Evolutionary conservation across 208 protist genomes (phyloP).

Genomic region (Wallacemonas sp.): DNA sequence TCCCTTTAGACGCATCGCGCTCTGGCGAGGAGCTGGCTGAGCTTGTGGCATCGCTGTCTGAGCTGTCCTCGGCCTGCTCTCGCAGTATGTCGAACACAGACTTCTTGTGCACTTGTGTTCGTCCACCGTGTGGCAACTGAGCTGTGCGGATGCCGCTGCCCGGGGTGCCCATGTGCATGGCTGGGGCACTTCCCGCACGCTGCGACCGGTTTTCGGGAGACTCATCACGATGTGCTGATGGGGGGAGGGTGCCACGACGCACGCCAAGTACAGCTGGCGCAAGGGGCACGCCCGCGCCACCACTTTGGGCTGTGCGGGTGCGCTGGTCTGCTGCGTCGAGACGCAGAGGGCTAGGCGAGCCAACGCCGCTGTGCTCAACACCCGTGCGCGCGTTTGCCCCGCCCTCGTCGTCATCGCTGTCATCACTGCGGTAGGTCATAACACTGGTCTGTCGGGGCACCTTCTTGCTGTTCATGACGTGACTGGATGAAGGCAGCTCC

Average conservation of each 20-base stretch:
- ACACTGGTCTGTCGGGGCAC: constrained; percentile 16
- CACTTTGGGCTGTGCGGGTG: too few relatives aligned
- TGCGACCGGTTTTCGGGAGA: too few relatives aligned
- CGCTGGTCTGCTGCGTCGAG: too few relatives aligned
- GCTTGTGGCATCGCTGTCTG: background rate
- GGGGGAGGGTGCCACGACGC: background rate
- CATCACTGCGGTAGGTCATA: constrained; percentile 14
- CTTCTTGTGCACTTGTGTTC: constrained; percentile 13
- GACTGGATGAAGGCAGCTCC: constrained; percentile 12
- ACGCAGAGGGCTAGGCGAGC: too few relatives aligned
- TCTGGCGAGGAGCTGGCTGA: too few relatives aligned
- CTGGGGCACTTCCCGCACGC: too few relatives aligned
- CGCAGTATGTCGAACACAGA: constrained; percentile 17
- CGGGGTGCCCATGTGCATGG: too few relatives aligned
- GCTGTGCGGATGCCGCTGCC: too few relatives aligned
- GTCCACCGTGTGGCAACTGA: constrained; percentile 1
- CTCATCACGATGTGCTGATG: background rate
- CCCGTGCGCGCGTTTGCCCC: too few relatives aligned
- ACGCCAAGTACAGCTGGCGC: constrained; percentile 4
- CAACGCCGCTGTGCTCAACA: too few relatives aligned
- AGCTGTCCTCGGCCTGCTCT: constrained; percentile 15
- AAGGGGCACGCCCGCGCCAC: too few relatives aligned
- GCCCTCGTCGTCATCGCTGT: constrained; percentile 7
- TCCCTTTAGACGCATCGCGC: too few relatives aligned
- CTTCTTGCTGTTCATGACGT: constrained; percentile 18